These are phyloP conservation scores for Colletotrichum abscissum DNA, from an alignment of 2,329 filamentous ascomycete genomes.

Conservation along the genomic window DNA sequence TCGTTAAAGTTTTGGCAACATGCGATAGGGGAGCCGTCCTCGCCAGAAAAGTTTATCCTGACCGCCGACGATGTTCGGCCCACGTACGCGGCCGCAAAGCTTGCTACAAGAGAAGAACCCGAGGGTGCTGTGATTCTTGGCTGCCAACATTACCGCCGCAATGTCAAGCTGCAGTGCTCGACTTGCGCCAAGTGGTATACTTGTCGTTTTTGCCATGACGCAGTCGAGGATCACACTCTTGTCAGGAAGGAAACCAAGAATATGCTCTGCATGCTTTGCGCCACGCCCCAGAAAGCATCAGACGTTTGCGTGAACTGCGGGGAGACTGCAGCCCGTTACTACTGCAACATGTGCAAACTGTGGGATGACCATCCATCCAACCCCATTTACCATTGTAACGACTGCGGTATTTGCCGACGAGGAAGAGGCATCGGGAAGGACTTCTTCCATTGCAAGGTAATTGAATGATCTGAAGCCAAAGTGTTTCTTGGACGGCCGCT, in stretches of 20 bases:
- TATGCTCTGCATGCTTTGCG: slow-evolving; percentile 98
- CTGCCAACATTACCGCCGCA: slow-evolving; percentile 93
- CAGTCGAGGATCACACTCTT: slow-evolving; percentile 80
- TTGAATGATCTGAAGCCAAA: slow-evolving; percentile 31
- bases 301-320: slow-evolving; percentile 84
- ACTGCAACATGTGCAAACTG: slow-evolving; percentile 93
- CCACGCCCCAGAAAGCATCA: slow-evolving; percentile 82
- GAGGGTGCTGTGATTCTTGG: slow-evolving; percentile 66
- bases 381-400: slow-evolving; percentile 94
- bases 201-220: slow-evolving; percentile 94
- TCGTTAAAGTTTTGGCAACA: slow-evolving; percentile 71
- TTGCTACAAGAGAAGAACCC: slow-evolving; percentile 57
- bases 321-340: slow-evolving; percentile 85
- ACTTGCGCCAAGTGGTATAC: slow-evolving; percentile 93
- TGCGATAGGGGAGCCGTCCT: slow-evolving; percentile 51
- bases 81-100: slow-evolving; percentile 72
- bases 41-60: slow-evolving; percentile 58
- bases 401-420: slow-evolving; percentile 94
- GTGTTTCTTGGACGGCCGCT: neutral
- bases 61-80: slow-evolving; percentile 72
- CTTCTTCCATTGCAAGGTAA: slow-evolving; percentile 97
- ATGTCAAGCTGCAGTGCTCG: slow-evolving; percentile 94
- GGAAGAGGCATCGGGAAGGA: slow-evolving; percentile 94
- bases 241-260: slow-evolving; percentile 87
- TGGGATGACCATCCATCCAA: slow-evolving; percentile 96